Evolutionary conservation across 768 basidiomycete genomes (phyloP), one percentile per base, ranked within the genome.

Genomic region (Trametes gibbosa): DNA sequence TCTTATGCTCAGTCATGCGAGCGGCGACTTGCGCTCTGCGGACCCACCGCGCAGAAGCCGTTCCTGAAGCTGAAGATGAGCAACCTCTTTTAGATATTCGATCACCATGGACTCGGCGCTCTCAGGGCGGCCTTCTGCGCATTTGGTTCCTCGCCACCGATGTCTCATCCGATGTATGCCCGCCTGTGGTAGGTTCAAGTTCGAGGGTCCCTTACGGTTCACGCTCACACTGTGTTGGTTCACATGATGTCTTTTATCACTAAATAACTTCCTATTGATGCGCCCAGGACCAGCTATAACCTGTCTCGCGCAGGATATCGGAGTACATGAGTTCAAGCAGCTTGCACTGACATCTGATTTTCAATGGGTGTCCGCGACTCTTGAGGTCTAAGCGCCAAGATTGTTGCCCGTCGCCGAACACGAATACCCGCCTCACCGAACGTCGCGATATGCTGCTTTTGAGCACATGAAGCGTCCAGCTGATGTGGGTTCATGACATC

Each of bases 391-490:
- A 24, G 9, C 23, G 35, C 21, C 50, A 27, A 39, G 37, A 32
- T 34, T 3, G 8, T 8, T 23, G 34, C 49, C 17, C 49, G 34
- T 35, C 29, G 37, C 37, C 46, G 25, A 19, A 32, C 3, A 16
- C 13, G 25, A 17, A 17, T 16, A 5, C 21, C 21, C 21, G 43
- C 21, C 21, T 45, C 43, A 24, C 43, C 21, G 7, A 9, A 45
- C 43, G 19, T 8, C 6, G 41, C 53, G 53, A 21, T 39, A 19
- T 23, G 48, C n/a, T 23, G 42, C 17, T 7, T 23, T 8, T 53
- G 58, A 42, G 35, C 57, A 52, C 43, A 39, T 48, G 58, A 14
- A 19, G 25, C 29, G 46, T 14, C 37, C 56, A 50, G 47, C 48
- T 50, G 56, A 50, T 37, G 41, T 12, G n/a, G n/a, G 6, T 17